Conservation (phyloP, 208 protist genomes). For the Trypanosoma grayi region DNA sequence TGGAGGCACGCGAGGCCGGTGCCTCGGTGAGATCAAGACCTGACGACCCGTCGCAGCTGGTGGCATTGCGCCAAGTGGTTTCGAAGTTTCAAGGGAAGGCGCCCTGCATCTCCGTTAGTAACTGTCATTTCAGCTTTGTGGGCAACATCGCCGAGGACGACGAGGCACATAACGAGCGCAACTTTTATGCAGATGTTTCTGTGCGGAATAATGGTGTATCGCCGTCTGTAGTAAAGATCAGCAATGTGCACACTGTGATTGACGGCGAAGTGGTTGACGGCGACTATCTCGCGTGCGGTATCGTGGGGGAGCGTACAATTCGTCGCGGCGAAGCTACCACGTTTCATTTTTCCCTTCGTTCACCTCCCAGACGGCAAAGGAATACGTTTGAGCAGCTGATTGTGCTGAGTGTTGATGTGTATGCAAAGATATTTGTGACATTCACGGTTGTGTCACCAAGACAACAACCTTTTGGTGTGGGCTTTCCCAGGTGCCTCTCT, state of each 20-base stretch:
- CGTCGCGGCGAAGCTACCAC: constrained; percentile 57
- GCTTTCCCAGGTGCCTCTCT: constrained; percentile 64
- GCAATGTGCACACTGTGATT: constrained; percentile 71
- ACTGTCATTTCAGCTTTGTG: constrained; percentile 60
- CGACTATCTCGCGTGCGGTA: constrained; percentile 41
- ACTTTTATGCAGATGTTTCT: constrained; percentile 41
- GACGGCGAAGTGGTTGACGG: constrained; percentile 56
- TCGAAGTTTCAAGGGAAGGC: constrained; percentile 45
- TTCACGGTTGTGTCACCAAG: constrained; percentile 63
- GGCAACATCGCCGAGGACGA: constrained; percentile 26
- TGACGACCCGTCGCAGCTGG: constrained; percentile 59
- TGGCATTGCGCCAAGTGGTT: constrained; percentile 61
- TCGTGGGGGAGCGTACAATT: constrained; percentile 43
- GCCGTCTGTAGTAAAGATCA: constrained; percentile 43
- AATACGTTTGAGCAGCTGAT: constrained; percentile 70
- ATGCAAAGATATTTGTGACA: constrained; percentile 70
- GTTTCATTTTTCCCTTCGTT: constrained; percentile 44
- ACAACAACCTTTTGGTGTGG: constrained; percentile 52
- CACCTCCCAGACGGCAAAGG: constrained; percentile 39
- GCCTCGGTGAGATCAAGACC: constrained; percentile 46
- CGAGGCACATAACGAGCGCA: constrained; percentile 1
- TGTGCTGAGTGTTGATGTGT: constrained; percentile 63
- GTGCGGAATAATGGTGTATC: constrained; percentile 61
- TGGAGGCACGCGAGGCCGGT: constrained; percentile 47
- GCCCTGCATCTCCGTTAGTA: constrained; percentile 50